phyloP scores from a whole-genome alignment of 2,329 filamentous ascomycete species.

The Aplosporella prunicola region DNA sequence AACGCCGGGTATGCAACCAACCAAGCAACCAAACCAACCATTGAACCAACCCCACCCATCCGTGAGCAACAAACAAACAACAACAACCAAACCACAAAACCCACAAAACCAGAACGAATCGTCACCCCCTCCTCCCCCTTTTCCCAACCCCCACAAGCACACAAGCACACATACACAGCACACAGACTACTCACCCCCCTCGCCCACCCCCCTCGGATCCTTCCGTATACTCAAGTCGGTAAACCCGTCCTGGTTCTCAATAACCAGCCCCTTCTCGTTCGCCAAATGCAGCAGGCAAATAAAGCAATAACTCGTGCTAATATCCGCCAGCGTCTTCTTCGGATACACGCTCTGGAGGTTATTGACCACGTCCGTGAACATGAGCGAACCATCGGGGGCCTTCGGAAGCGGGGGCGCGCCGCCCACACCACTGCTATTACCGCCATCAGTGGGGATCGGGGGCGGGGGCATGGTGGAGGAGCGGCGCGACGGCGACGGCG shows the following conservation, averaged over 20 bases:
- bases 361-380: conserved; percentile 90
- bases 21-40: neutral
- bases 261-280: conserved; percentile 81
- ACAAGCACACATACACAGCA: neutral
- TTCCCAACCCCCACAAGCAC: neutral
- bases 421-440: no score
- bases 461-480: no score
- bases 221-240: conserved; percentile 40
- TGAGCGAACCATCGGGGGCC: conserved; percentile 50
- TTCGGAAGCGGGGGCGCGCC: conserved; percentile 19
- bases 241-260: conserved; percentile 52
- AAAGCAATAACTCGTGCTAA: conserved; percentile 88
- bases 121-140: neutral
- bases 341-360: conserved; percentile 78
- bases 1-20: no score
- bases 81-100: neutral
- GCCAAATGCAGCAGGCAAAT: conserved; percentile 86
- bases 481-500: no score
- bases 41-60: neutral
- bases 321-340: conserved; percentile 78
- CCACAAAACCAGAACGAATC: neutral
- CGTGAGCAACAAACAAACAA: neutral
- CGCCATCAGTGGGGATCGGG: no score
- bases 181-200: neutral
- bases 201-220: conserved; percentile 32